Conservation (phyloP, 306 rosid genomes). For the Arachis hypogaea region DNA sequence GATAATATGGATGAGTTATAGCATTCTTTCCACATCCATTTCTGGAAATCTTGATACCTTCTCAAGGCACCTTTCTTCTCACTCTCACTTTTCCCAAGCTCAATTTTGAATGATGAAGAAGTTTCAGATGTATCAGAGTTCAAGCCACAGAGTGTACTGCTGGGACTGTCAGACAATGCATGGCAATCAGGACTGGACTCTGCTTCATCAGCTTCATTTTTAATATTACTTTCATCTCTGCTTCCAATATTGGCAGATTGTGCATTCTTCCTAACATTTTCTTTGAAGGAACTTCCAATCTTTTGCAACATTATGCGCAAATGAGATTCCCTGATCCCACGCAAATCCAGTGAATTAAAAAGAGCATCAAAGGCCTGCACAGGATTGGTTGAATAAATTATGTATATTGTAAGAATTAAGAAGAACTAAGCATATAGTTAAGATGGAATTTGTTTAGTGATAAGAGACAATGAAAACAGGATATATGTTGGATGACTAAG, state of each 20-base stretch:
- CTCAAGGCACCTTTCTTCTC: slow-evolving; percentile 80
- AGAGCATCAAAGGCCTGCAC: slow-evolving; percentile 83
- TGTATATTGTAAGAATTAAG: slow-evolving; percentile 10
- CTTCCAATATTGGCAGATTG: slow-evolving; percentile 46
- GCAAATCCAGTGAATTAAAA: slow-evolving; percentile 73
- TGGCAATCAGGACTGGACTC: slow-evolving; percentile 60
- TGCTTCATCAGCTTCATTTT: slow-evolving; percentile 67
- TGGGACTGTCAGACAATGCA: slow-evolving; percentile 73
- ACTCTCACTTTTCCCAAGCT: slow-evolving; percentile 79
- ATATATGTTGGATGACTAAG: neutral
- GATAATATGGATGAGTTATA: slow-evolving; percentile 56
- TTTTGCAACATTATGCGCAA: slow-evolving; percentile 86
- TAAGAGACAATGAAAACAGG: neutral
- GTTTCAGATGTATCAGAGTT: slow-evolving; percentile 62
- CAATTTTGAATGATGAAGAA: slow-evolving; percentile 84
- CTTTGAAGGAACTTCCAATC: slow-evolving; percentile 76
- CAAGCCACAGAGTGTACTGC: slow-evolving; percentile 73
- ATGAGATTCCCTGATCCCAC: slow-evolving; percentile 95
- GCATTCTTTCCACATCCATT: slow-evolving; percentile 91
- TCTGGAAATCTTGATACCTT: slow-evolving; percentile 87
- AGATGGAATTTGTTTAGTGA: no score
- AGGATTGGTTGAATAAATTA: slow-evolving; percentile 28
- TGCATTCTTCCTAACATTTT: slow-evolving; percentile 62
- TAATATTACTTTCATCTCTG: slow-evolving; percentile 43
- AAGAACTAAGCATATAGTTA: neutral